phyloP scores from a whole-genome alignment of 495 filamentous ascomycete genomes.

The Monascus purpureus region DNA sequence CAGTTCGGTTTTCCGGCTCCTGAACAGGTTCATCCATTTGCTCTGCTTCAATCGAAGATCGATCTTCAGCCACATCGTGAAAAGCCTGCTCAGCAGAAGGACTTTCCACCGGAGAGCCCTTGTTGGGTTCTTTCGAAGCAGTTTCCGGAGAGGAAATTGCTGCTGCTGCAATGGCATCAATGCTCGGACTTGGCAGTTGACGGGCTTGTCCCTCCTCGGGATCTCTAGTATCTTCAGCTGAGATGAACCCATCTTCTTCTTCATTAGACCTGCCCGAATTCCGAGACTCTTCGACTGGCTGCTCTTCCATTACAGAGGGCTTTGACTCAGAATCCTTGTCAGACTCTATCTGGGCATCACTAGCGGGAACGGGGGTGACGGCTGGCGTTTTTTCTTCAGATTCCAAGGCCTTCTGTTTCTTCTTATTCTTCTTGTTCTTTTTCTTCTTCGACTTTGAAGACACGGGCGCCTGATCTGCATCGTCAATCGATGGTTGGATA shows the following conservation, averaged over 20 bases:
- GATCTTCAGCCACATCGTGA: slow-evolving; percentile 5
- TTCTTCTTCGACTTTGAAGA: slow-evolving; percentile 19
- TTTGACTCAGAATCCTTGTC: slow-evolving; percentile 8
- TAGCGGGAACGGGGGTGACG: neutral
- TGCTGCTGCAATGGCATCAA: slow-evolving; percentile 2
- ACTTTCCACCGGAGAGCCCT: slow-evolving; percentile 2
- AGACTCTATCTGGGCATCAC: slow-evolving; percentile 2
- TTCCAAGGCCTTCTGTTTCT: slow-evolving; percentile 24
- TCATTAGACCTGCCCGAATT: too few relatives aligned
- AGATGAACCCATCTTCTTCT: slow-evolving; percentile 15
- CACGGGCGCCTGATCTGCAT: slow-evolving; percentile 4
- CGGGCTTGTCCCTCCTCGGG: slow-evolving; percentile 31
- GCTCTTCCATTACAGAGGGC: slow-evolving; percentile 4
- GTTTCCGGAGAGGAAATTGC: slow-evolving; percentile 1
- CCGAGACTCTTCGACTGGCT: slow-evolving; percentile 7
- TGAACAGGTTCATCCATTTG: too few relatives aligned
- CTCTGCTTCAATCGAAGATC: too few relatives aligned
- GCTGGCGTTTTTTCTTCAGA: slow-evolving; percentile 6
- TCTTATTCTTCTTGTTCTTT: too few relatives aligned
- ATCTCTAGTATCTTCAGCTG: slow-evolving; percentile 29
- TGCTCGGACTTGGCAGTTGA: slow-evolving; percentile 16
- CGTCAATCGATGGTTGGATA: slow-evolving; percentile 2
- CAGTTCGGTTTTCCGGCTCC: too few relatives aligned
- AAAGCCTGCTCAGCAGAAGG: slow-evolving; percentile 5
- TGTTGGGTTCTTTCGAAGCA: slow-evolving; percentile 3